Base-by-base conservation (phyloP, 2,329 filamentous ascomycete species). In the Sporothrix sp. region DNA sequence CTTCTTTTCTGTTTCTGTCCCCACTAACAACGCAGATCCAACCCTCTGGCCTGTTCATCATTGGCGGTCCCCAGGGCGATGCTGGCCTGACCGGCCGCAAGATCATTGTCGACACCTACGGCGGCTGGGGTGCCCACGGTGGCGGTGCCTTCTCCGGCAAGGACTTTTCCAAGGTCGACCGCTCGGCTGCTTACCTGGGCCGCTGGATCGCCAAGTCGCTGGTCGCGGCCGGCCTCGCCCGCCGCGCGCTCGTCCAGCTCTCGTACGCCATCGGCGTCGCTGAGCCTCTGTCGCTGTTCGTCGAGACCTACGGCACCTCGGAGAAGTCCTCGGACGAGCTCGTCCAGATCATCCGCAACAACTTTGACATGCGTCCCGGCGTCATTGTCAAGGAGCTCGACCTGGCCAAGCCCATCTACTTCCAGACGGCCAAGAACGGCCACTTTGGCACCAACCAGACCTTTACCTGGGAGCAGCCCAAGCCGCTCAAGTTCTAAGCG, bases 161-260 rank as follows among this genome's bases (percentile, higher is more conserved):
- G 85, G 93, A 98, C 72, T 98, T 96, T 83, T 96, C 89, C 81
- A 98, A 98, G 82, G 93, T 98, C 73, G 93, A 98, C 70, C 87
- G 93, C 64, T 97, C 93, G 49, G 93, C 93, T 60, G 93, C 93
- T 66, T 98, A 98, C 76, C 83, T 97, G 62, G 90, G 81, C 61
- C 89, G 93, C 69, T 98, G 93, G 93, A 90, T 98, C 70, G 93
- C 93, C 75, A 98, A 98, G 82, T 98, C 93, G 37, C 81, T 98
- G 59, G 87, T 98, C 62, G 74, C 82, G 64, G 86, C 91, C 62
- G 84, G 85, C 63, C 85, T 98, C 56, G 87, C 87, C 64, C 90
- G 93, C 66, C 90, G 93, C 70, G 86, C 82, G 56, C 84, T 98
- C 50, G 93, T 98, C 62, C 93, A 98, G 81, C 85, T 98, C 62